Conservation (phyloP, 176 grass and related monocot species). For the Pontederia paniculata region DNA sequence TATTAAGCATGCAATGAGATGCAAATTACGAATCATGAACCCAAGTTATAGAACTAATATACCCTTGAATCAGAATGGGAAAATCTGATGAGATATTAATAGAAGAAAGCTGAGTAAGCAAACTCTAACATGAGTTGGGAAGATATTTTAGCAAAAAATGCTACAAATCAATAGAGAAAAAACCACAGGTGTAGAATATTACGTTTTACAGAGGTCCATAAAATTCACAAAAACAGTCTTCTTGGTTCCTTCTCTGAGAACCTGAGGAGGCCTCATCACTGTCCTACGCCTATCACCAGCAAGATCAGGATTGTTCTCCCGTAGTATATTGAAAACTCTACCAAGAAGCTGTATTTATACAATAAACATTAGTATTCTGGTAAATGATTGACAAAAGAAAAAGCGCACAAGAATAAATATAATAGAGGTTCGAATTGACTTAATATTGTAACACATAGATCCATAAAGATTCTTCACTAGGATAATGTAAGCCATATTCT, state of each 20-base stretch:
- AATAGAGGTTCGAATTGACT: no score
- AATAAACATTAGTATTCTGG: slow-evolving; percentile 15
- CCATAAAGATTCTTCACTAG: no score
- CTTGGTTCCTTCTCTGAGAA: slow-evolving; percentile 87
- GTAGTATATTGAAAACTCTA: slow-evolving; percentile 68
- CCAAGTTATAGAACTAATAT: no score
- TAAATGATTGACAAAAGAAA: background rate
- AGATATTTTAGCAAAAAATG: background rate
- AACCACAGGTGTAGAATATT: background rate
- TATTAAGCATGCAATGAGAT: no score
- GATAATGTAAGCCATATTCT: no score
- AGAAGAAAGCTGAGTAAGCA: no score
- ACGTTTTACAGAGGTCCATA: slow-evolving; percentile 79
- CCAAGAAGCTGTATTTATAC: slow-evolving; percentile 44
- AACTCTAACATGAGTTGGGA: no score
- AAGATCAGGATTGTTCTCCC: slow-evolving; percentile 78
- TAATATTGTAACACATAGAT: no score
- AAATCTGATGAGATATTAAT: no score
- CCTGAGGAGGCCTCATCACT: slow-evolving; percentile 62
- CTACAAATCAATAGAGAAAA: background rate
- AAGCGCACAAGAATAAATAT: background rate
- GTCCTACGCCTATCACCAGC: slow-evolving; percentile 48
- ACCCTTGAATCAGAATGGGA: no score
- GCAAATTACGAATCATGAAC: no score
- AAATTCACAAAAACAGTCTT: slow-evolving; percentile 95